Conservation (phyloP, 371 early-diverging fungal genomes). For the Zychaea mexicana region DNA sequence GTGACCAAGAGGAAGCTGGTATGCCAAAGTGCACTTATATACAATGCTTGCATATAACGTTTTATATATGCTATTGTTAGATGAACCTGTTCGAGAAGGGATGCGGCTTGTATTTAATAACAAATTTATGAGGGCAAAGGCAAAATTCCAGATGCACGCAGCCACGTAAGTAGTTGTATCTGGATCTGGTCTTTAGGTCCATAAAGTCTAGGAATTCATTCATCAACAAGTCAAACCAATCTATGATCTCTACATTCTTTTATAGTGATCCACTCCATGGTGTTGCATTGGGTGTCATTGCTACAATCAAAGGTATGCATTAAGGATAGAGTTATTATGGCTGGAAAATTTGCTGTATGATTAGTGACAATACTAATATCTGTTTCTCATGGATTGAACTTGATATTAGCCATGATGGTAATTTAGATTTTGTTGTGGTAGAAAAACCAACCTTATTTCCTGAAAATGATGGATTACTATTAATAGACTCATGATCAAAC, state of each 20-base stretch:
- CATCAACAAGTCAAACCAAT: too few relatives aligned
- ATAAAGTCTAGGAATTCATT: too few relatives aligned
- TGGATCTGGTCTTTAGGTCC: too few relatives aligned
- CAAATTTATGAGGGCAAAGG: slow-evolving; percentile 53
- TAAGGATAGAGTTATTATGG: too few relatives aligned
- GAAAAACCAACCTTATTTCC: too few relatives aligned
- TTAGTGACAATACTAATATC: too few relatives aligned
- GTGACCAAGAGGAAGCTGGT: slow-evolving; percentile 59
- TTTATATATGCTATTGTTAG: slow-evolving; percentile 14
- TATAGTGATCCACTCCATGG: slow-evolving; percentile 48
- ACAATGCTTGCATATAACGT: not conserved
- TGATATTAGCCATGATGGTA: slow-evolving; percentile 8
- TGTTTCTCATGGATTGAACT: too few relatives aligned
- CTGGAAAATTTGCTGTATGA: too few relatives aligned
- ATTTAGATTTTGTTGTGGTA: not conserved
- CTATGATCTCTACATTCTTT: too few relatives aligned
- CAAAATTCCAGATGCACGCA: slow-evolving; percentile 42
- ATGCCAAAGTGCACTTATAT: too few relatives aligned
- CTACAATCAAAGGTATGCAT: slow-evolving; percentile 42
- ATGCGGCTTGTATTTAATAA: slow-evolving; percentile 49
- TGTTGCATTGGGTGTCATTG: slow-evolving; percentile 52
- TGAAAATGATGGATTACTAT: not conserved
- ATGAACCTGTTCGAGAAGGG: slow-evolving; percentile 43
- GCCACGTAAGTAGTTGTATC: not conserved
- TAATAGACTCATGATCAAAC: slow-evolving; percentile 39